Evolutionary conservation across 2,329 filamentous ascomycete genomes (phyloP), one percentile per base, ranked within the genome.

Genomic region (Apiospora malaysiana): DNA sequence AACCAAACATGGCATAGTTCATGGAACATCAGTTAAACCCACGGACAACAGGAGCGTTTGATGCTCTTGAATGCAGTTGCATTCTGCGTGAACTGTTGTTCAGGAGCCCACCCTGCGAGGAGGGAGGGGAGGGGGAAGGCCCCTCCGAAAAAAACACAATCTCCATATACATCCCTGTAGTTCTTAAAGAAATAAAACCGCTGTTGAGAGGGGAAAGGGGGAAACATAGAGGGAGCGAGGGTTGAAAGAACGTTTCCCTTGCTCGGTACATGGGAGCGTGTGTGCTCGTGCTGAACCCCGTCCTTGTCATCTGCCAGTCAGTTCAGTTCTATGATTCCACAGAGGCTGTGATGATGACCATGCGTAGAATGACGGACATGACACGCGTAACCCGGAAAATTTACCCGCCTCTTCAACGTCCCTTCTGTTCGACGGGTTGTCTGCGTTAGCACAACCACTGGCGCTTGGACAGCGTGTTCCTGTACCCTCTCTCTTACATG

Each of bases 371-470:
- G 56, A 40, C 56, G 56, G 56, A 18, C 56, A 63, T 63, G 21
- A 63, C 9, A 63, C 56, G 56, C 56, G 56, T 63, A 63, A 63
- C 9, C 32, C 56, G 56, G 56, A 63, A 63, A 63, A 40, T 63
- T 40, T 63, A 63, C 32, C 56, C 56, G 56, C 56, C 40, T 40
- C 32, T 63, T 63, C 21, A 18, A 59, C 27, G 51, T 37, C 51
- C 14, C 18, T 59, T 37, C 51, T 9, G 51, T 7, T 16, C 32
- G 25, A 16, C 49, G 7, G 51, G 7, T 32, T 63, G 56, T 37
- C 32, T 63, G 56, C 27, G 27, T 40, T 63, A 63, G 56, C 32
- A 40, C 32, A 40, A 40, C 8, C 9, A 40, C 56, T 21, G 32
- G 56, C 56, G 56, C 56, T 63, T 63, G 56, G 56, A 40, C 56